Base-by-base conservation (phyloP, 139 green algal genomes). In the Micromonas pusilla region DNA sequence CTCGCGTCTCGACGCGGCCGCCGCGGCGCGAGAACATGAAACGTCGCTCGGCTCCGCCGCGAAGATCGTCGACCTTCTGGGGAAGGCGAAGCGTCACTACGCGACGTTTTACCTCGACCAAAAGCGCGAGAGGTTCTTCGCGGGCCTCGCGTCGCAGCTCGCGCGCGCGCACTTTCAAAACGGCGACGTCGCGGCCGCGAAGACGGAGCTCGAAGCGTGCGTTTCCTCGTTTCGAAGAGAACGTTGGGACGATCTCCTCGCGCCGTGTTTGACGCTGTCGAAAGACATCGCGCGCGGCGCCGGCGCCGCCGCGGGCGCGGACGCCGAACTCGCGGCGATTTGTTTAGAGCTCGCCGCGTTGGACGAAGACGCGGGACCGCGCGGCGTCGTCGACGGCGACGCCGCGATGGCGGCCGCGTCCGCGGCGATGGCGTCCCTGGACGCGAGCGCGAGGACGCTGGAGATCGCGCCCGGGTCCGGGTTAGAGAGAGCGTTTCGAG, bases 61-160 rank as follows among this genome's bases (percentile, higher is more conserved):
- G n/a, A n/a, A n/a, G n/a, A n/a, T 57, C 45, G 45, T 57, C 45
- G 45, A 57, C 45, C 77, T 86, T 25, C 82, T 82, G 0, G 52
- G 60, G 9, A 73, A 74, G 34, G 75, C 82, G 1, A 79, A 83
- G 52, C 79, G 84, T 9, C 64, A 73, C 19, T 86, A 82, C 68
- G 67, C 70, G 68, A 19, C 4, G 4, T 57, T 20, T 63, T 78
- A 16, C 57, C 26, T n/a, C n/a, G n/a, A n/a, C n/a, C n/a, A n/a
- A n/a, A n/a, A n/a, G n/a, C n/a, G n/a, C n/a, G n/a, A n/a, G n/a
- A 74, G 32, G 71, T 71, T 23, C 34, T 81, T 60, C 64, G 45
- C 52, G 32, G 63, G 23, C 6, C 67, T 73, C 67, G 33, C 3
- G 1, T 23, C 26, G 66, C 62, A 82, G 66, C 83, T 86, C 66